Percentiles rank a stretch among this genome's conserved stretches.
phyloP scores from a whole-genome alignment of 1,284 basidiomycete genomes.

The Fomitopsis palustris region DNA sequence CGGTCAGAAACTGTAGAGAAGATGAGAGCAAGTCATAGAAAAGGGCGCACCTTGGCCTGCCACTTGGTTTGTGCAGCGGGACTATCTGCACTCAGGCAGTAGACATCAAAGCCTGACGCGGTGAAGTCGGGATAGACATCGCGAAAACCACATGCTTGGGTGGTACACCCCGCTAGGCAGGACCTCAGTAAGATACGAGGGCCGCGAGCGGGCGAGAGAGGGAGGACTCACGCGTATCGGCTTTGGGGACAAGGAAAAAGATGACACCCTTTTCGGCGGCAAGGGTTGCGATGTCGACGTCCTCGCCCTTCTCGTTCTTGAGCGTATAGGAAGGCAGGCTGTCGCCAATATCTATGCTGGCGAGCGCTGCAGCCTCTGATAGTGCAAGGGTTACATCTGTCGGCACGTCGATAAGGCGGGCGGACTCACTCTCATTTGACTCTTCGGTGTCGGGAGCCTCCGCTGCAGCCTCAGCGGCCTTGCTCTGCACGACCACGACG shows the following conservation, averaged over 20 bases:
- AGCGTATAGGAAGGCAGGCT: constrained; percentile 72
- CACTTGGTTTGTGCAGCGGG: constrained; percentile 77
- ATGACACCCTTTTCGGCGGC: constrained; percentile 73
- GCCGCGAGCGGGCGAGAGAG: no score
- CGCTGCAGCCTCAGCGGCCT: constrained; percentile 14
- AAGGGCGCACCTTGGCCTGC: constrained; percentile 67
- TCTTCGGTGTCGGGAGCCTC: constrained; percentile 13
- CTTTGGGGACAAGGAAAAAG: constrained; percentile 81
- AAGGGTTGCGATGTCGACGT: constrained; percentile 60
- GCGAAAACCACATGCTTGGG: constrained; percentile 86
- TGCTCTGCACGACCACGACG: constrained; percentile 12
- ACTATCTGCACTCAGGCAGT: constrained; percentile 85
- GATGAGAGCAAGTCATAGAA: neutral
- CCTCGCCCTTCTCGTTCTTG: constrained; percentile 76
- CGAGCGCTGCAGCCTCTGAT: constrained; percentile 19
- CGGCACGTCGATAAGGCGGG: neutral
- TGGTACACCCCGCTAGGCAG: constrained; percentile 76
- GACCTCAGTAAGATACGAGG: neutral
- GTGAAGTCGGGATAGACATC: constrained; percentile 79
- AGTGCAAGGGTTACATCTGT: neutral
- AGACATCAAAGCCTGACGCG: constrained; percentile 69
- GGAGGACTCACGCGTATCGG: constrained; percentile 69
- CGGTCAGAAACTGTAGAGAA: neutral
- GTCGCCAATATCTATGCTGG: constrained; percentile 68
- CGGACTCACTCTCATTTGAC: constrained; percentile 2